Percentiles rank a stretch among this genome's conserved stretches.
Conservation (phyloP, 257 asterid species). For the Misopates orontium region DNA sequence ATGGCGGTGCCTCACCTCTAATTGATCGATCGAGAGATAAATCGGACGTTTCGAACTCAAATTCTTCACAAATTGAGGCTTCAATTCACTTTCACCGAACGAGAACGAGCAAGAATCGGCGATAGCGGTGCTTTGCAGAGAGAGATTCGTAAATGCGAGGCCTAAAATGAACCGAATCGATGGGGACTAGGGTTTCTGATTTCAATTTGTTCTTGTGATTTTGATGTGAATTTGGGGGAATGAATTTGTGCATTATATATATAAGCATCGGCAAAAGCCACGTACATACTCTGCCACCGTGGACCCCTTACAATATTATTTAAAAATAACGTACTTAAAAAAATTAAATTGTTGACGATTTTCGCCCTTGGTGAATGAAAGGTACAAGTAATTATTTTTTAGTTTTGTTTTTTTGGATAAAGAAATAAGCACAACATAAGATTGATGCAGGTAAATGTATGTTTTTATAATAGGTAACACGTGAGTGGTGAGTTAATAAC, state of each 20-base stretch:
- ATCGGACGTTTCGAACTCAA: neutral
- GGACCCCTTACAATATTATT: no score
- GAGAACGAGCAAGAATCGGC: constrained; percentile 6
- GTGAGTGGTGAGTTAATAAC: no score
- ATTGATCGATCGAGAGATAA: constrained; percentile 16
- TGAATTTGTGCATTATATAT: neutral
- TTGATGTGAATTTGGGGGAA: neutral
- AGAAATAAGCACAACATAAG: no score
- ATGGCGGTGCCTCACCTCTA: constrained; percentile 25
- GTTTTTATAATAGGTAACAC: no score
- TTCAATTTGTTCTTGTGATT: neutral
- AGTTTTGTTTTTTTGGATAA: no score
- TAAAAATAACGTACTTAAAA: no score
- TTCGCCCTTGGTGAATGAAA: no score
- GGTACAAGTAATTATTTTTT: no score
- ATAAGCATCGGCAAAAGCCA: neutral
- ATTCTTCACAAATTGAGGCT: constrained; percentile 10
- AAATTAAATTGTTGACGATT: no score
- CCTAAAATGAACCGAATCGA: constrained; percentile 31
- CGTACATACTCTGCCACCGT: no score
- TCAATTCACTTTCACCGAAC: constrained; percentile 25
- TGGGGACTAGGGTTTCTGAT: constrained; percentile 29
- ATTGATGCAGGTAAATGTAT: no score
- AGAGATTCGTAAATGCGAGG: constrained; percentile 28
- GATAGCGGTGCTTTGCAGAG: neutral